These are phyloP conservation scores for Wolfiporia cocos DNA, from an alignment of 1,284 basidiomycete species.

Conservation along the genomic window DNA sequence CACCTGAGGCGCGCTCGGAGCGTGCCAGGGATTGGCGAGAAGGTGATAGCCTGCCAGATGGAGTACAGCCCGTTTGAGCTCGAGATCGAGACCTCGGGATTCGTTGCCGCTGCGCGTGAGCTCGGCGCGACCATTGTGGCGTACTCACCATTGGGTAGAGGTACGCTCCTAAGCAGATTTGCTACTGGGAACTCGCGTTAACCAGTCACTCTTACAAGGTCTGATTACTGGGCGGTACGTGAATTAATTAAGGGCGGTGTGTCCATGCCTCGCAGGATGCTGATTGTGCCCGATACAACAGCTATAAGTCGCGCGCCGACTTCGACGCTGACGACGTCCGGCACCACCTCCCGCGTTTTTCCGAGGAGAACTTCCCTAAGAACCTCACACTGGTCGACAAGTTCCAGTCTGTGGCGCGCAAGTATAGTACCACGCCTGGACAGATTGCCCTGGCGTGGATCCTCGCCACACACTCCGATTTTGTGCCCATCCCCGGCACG, in stretches of 20 bases:
- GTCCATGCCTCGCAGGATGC: too few species aligned
- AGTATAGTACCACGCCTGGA: constrained; percentile 27
- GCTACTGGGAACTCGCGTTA: background rate
- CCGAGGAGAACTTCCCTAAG: constrained; percentile 3
- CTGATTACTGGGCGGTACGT: background rate
- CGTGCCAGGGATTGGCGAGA: constrained; percentile 28
- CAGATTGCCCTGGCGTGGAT: constrained; percentile 39
- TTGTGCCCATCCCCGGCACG: constrained; percentile 31
- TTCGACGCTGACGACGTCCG: constrained; percentile 1
- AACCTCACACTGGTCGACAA: constrained; percentile 2
- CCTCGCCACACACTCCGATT: constrained; percentile 26
- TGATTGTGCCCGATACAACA: background rate
- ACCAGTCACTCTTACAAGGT: background rate
- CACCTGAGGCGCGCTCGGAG: constrained; percentile 38
- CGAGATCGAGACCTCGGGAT: constrained; percentile 24
- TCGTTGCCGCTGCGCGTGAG: constrained; percentile 25
- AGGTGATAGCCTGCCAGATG: constrained; percentile 30
- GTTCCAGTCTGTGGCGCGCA: constrained; percentile 1
- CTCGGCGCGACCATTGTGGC: constrained; percentile 31
- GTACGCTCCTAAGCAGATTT: constrained; percentile 10
- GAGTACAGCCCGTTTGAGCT: constrained; percentile 39
- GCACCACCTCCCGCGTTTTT: background rate
- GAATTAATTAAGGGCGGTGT: background rate
- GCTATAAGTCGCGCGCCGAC: constrained; percentile 3
- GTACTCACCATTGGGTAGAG: constrained; percentile 36